A percentile compares a stretch with the other conserved stretches of the same genome.
Evolutionary conservation across 2,329 filamentous ascomycete genomes (phyloP).

Genomic region (Coniella vitis): DNA sequence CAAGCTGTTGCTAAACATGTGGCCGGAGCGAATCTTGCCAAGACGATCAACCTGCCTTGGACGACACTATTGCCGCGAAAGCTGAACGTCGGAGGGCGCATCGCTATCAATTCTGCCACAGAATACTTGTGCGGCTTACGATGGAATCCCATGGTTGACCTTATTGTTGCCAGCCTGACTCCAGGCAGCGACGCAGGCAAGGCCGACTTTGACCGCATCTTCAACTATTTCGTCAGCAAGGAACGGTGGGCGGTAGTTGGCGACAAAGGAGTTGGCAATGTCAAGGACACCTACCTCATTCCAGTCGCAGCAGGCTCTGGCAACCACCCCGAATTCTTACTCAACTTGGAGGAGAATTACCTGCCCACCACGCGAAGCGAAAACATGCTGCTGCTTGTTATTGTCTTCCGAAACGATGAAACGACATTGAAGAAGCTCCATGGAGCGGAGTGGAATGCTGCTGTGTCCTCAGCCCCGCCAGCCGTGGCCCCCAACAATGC

Average conservation of each 20-base stretch:
- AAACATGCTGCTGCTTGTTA: slow-evolving; percentile 73
- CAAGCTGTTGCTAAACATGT: slow-evolving; percentile 73
- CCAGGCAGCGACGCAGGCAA: slow-evolving; percentile 55
- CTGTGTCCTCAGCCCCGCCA: slow-evolving; percentile 21
- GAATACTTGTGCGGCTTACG: slow-evolving; percentile 86
- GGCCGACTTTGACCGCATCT: slow-evolving; percentile 65
- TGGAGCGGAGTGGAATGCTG: slow-evolving; percentile 23
- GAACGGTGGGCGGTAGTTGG: slow-evolving; percentile 82
- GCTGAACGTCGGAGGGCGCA: slow-evolving; percentile 69
- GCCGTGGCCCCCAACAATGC: slow-evolving; percentile 16
- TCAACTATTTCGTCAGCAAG: slow-evolving; percentile 78
- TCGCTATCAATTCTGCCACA: slow-evolving; percentile 74
- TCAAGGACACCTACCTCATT: slow-evolving; percentile 87
- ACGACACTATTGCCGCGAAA: slow-evolving; percentile 64
- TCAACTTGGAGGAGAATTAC: slow-evolving; percentile 78
- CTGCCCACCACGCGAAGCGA: slow-evolving; percentile 67
- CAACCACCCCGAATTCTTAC: slow-evolving; percentile 76
- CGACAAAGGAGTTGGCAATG: slow-evolving; percentile 65
- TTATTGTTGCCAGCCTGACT: slow-evolving; percentile 70
- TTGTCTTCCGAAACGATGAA: slow-evolving; percentile 68
- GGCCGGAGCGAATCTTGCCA: slow-evolving; percentile 73
- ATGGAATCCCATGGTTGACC: slow-evolving; percentile 74
- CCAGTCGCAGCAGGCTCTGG: slow-evolving; percentile 68
- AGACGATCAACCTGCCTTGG: slow-evolving; percentile 53
- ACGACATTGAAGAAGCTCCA: slow-evolving; percentile 30